Base-by-base conservation (phyloP, 2,329 filamentous ascomycete species). In the Fusarium duplospermum region DNA sequence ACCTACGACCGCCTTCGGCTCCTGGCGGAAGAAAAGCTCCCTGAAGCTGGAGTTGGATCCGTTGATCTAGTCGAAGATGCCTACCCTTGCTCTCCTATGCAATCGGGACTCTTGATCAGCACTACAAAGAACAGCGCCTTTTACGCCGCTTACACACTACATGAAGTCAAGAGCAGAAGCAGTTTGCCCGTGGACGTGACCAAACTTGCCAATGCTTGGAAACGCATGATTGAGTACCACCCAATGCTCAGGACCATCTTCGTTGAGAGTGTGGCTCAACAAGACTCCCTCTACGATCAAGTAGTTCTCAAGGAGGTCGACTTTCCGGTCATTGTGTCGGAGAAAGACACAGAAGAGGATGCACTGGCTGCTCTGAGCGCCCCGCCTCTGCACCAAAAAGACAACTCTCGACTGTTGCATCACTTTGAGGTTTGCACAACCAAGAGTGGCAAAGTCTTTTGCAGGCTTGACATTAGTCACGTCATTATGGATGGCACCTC, bases 241-340 rank as follows among this genome's bases (percentile, higher is more conserved):
- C 69, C 85, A 0, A 84, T 85, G 10, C 76, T 88, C 47, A 77
- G 86, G 60, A 87, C 86, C 0, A 79, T 88, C 22, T 88, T 88
- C 64, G 82, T 83, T 40, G 85, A 86, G 62, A 87, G 86, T 27
- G 81, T 85, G 14, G 83, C 84, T 14, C 81, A 83, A 66, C 64
- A 76, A 5, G 81, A 84, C 9, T 85, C 86, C 0, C 79, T 88
- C 1, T 87, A 83, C 52, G 85, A 88, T 60, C 85, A 85, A 72
- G 81, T 88, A 5, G 80, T 88, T 2, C 77, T 88, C 9, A 79
- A 64, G n/a, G 36, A 68, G 29, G 65, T 73, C 8, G 5, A 76
- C 24, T 40, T 36, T 3, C 64, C 71, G 2, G 27, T 69, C 22
- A 52, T 61, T 16, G 45, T 64, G 3, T 72, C 56, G 3, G 62